A percentile compares a stretch with the other conserved stretches of the same genome.
phyloP scores from a whole-genome alignment of 2,329 filamentous ascomycete species.

The Aspergillus oerlinghausenensis region DNA sequence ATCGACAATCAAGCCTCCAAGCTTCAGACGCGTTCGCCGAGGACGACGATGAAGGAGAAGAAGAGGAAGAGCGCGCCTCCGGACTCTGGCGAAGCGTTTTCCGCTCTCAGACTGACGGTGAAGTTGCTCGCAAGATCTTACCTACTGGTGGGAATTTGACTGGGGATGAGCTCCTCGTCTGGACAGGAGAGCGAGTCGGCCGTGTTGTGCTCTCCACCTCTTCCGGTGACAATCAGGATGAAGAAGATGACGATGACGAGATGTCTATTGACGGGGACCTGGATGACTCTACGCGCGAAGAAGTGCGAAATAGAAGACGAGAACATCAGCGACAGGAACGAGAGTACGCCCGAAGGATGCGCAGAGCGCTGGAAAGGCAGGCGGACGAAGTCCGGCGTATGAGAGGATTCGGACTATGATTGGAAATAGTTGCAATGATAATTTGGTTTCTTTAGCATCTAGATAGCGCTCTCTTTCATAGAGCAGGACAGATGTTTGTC shows the following conservation, averaged over 20 bases:
- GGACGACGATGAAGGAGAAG: conserved; percentile 16
- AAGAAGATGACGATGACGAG: conserved; percentile 35
- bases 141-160: conserved; percentile 49
- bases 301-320: conserved; percentile 26
- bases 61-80: conserved; percentile 43
- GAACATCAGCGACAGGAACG: conserved; percentile 32
- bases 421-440: neutral
- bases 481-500: neutral
- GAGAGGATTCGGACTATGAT: conserved; percentile 33
- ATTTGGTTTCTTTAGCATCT: neutral
- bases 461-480: neutral
- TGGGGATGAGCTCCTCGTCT: conserved; percentile 70
- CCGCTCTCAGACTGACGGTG: conserved; percentile 52
- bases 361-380: conserved; percentile 68
- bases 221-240: conserved; percentile 27
- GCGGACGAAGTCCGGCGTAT: conserved; percentile 75
- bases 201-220: conserved; percentile 59
- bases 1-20: neutral
- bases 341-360: conserved; percentile 68
- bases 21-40: conserved; percentile 5
- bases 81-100: conserved; percentile 55
- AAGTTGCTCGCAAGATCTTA: conserved; percentile 76
- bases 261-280: conserved; percentile 25
- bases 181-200: conserved; percentile 83
- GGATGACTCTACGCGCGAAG: conserved; percentile 25